Conservation (phyloP, 495 filamentous ascomycete species). For the Usnea hakonensis region DNA sequence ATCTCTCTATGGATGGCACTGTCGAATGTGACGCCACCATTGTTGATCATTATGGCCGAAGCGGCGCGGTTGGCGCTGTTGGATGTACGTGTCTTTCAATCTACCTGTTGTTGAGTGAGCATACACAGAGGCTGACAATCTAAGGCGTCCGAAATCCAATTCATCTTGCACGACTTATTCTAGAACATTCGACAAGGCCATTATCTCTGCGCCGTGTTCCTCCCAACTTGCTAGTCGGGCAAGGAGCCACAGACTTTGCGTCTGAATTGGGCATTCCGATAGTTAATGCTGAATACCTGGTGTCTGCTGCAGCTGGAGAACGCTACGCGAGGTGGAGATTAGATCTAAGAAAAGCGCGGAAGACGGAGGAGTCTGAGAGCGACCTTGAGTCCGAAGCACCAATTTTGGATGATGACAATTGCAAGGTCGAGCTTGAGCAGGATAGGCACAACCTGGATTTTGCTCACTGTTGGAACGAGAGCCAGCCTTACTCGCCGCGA, state of each 20-base stretch:
- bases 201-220: slow-evolving; percentile 80
- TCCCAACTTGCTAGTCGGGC: slow-evolving; percentile 80
- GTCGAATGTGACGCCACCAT: slow-evolving; percentile 94
- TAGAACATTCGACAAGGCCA: slow-evolving; percentile 62
- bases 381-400: slow-evolving; percentile 9
- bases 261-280: slow-evolving; percentile 63
- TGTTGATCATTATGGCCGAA: slow-evolving; percentile 82
- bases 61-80: slow-evolving; percentile 86
- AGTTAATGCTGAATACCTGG: slow-evolving; percentile 60
- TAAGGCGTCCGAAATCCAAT: slow-evolving; percentile 90
- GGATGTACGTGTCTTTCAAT: slow-evolving; percentile 52
- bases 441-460: slow-evolving; percentile 36
- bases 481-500: slow-evolving; percentile 46
- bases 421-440: not conserved
- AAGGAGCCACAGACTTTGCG: slow-evolving; percentile 79
- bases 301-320: slow-evolving; percentile 65
- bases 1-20: slow-evolving; percentile 77
- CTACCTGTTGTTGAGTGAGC: not conserved
- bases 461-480: slow-evolving; percentile 54
- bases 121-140: slow-evolving; percentile 7
- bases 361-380: slow-evolving; percentile 13
- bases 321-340: slow-evolving; percentile 69
- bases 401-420: slow-evolving; percentile 1
- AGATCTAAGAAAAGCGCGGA: slow-evolving; percentile 57
- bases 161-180: slow-evolving; percentile 70